Percentiles rank a stretch among this genome's conserved stretches.
These are phyloP conservation scores for Ricinus communis DNA, from an alignment of 345 rosid species.

Conservation along the genomic window DNA sequence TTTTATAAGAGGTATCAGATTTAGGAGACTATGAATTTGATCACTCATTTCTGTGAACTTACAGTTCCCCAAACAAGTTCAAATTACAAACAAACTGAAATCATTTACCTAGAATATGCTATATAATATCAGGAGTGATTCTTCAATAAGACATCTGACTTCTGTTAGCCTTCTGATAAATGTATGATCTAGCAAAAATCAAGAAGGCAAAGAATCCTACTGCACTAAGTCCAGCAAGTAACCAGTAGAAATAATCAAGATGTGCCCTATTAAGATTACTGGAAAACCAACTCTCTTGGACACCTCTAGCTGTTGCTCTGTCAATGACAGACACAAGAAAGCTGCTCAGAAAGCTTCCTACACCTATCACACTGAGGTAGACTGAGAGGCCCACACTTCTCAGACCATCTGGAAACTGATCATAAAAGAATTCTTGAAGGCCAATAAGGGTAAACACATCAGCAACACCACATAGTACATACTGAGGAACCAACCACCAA, in stretches of 20 bases:
- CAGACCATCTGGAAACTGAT: constrained; percentile 11
- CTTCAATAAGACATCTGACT: not conserved
- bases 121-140: no score
- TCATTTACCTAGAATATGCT: not conserved
- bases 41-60: not conserved
- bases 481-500: constrained; percentile 29
- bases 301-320: constrained; percentile 1
- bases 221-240: constrained; percentile 13
- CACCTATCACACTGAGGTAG: constrained; percentile 21
- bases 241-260: constrained; percentile 24
- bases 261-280: constrained; percentile 19
- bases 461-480: constrained; percentile 12
- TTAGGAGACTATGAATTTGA: no score
- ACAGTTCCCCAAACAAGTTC: not conserved
- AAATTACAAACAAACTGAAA: not conserved
- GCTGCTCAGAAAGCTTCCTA: constrained; percentile 19
- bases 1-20: no score
- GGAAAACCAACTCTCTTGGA: constrained; percentile 13
- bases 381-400: constrained; percentile 24
- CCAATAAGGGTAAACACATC: constrained; percentile 23
- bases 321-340: constrained; percentile 17
- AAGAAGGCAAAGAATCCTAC: constrained; percentile 8
- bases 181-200: constrained; percentile 11
- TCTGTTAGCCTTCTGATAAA: not conserved
- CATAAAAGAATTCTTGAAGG: constrained; percentile 25